phyloP scores from a whole-genome alignment of 2,329 filamentous ascomycete genomes.

The Dendryphion nanum region DNA sequence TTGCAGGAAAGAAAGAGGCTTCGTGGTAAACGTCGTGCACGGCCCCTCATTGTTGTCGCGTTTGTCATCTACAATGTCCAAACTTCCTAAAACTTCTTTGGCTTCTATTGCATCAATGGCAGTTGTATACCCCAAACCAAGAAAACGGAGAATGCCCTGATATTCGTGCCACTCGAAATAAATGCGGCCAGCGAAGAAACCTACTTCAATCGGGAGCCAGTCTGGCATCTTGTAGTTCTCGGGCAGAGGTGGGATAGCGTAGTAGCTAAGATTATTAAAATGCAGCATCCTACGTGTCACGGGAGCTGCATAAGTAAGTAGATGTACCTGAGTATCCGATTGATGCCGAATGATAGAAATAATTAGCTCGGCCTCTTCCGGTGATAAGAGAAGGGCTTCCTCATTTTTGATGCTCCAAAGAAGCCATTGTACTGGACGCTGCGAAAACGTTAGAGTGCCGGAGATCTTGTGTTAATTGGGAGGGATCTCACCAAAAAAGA shows the following conservation, averaged over 20 bases:
- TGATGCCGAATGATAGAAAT: conserved; percentile 44
- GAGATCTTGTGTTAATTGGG: too few relatives aligned
- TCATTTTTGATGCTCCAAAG: conserved; percentile 51
- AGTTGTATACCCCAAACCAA: too few relatives aligned
- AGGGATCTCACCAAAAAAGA: too few relatives aligned
- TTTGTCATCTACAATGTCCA: too few relatives aligned
- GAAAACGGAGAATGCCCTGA: too few relatives aligned
- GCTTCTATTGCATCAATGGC: too few relatives aligned
- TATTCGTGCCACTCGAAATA: too few relatives aligned
- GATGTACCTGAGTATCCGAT: conserved; percentile 27
- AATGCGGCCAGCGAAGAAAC: conserved; percentile 59
- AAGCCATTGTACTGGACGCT: conserved; percentile 59
- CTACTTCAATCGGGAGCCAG: conserved; percentile 59
- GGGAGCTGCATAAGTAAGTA: conserved; percentile 60
- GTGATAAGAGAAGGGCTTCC: conserved; percentile 57
- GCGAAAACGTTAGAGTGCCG: too few relatives aligned
- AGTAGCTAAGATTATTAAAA: conserved; percentile 57
- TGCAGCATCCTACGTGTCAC: conserved; percentile 59
- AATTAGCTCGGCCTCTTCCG: conserved; percentile 61
- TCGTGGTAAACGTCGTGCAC: too few relatives aligned
- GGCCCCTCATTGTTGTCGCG: too few relatives aligned
- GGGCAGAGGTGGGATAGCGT: conserved; percentile 51
- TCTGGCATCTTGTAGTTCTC: conserved; percentile 43
- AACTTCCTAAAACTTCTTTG: too few relatives aligned
- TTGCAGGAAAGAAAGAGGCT: too few relatives aligned